Evolutionary conservation across 1,139 yeast species (phyloP), one percentile per base, ranked within the genome.

Genomic region (Meyerozyma sp.): DNA sequence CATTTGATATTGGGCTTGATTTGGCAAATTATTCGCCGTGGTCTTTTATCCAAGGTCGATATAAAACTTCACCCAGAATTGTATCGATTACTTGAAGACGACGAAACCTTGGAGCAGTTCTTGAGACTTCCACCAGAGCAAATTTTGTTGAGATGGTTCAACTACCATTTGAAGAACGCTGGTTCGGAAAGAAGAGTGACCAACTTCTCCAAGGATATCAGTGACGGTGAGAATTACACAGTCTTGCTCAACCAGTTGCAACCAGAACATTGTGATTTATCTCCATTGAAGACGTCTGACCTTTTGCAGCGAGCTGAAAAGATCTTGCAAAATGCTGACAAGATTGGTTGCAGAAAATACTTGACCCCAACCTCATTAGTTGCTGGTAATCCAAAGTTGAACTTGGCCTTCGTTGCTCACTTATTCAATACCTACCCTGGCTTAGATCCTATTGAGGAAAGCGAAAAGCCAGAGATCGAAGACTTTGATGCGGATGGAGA

Each of bases 401-500:
- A 93, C 62, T 79, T 93, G 65, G 98, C 98, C 1, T 93, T 93
- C 64, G 98, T 93, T 46, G 98, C 98, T 37, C 95, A 93, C 62
- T 74, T 93, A 60, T 93, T 93, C 77, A 93, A 93, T 70, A 91
- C 96, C 4, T 83, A 89, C 59, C 99, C 99, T 42, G 98, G 98
- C 42, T 77, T 93, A 56, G 98, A 90, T 49, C 98, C 98, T 49
- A 80, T 93, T 52, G 95, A 89, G 59, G 98, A 93, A 65, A 80
- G 76, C 48, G 98, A 93, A 63, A 84, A 82, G 57, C 85, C 87
- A 26, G 94, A 84, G 58, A 87, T 91, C 55, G 93, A 85, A 63
- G 98, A 90, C 54, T 93, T 94, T 58, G 99, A 93, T 63, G 98
- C 98, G 14, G 98, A 94, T 69, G 99, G 99, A 50, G 99, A 93